Base-by-base conservation (phyloP, 805 yeast genomes). In the Candida pini region DNA sequence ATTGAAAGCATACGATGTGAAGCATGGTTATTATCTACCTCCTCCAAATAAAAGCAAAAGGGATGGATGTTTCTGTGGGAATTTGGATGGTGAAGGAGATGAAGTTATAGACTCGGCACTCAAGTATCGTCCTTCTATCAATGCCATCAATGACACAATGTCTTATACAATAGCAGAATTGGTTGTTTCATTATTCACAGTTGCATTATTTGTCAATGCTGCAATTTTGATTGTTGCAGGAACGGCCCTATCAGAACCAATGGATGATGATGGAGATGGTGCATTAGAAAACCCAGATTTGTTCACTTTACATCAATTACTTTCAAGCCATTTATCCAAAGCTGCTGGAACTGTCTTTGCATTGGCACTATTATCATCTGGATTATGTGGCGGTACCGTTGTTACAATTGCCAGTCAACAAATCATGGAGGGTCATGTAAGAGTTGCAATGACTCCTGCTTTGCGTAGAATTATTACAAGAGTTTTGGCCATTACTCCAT, bases 311-410 rank as follows among this genome's bases (percentile, higher is more conserved):
- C 85, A 88, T 54, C 71, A 79, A 37, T 64, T 88, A 58, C 69
- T 88, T 18, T 67, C 76, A 5, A 63, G 68, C 20, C 84, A 83
- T 49, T 68, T 88, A 26, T 83, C 95, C 1, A 81, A 84, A 12
- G 76, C 88, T 5, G 97, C 96, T 1, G 97, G 95, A 5, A 64
- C 84, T 8, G 80, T 88, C 0, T 88, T 89, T 66, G 96, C 96
- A 0, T 60, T 87, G 32, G 96, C 96, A 1, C 72, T 88, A 60
- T 64, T 88, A 30, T 88, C 84, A 54, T 80, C 90, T 10, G 97
- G 97, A n/a, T 90, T 88, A 53, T 81, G 92, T 49, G 96, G 96
- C 2, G 96, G 96, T 27, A 84, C 90, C 26, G 95, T 88, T 14
- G 88, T 95, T 53, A 89, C 96, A 0, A 69, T 89, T 49, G 89